Percentiles rank a stretch among this genome's conserved stretches.
Conservation (phyloP, 768 basidiomycete species). For the Rhizopogon salebrosus region DNA sequence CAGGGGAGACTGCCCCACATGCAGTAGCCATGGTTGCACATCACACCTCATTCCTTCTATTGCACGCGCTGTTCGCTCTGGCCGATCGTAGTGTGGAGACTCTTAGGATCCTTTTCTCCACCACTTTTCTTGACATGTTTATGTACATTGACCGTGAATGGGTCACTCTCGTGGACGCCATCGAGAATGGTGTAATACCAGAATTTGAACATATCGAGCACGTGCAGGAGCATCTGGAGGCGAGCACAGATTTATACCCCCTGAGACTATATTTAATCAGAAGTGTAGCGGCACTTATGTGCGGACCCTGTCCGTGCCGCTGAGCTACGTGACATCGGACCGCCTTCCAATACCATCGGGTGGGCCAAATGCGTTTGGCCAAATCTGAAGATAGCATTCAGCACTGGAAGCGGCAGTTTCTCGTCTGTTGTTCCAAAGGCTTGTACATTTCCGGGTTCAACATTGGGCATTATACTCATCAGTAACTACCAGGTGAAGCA, state of each 20-base stretch:
- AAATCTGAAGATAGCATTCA: constrained; percentile 11
- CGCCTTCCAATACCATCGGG: constrained; percentile 5
- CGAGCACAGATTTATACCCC: neutral
- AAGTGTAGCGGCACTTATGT: constrained; percentile 9
- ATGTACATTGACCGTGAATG: constrained; percentile 16
- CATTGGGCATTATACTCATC: neutral
- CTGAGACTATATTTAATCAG: neutral
- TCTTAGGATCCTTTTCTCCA: constrained; percentile 12
- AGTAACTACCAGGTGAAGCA: constrained; percentile 6
- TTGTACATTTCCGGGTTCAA: neutral
- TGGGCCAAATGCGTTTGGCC: constrained; percentile 15
- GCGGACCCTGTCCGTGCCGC: constrained; percentile 11
- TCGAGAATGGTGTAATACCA: constrained; percentile 14
- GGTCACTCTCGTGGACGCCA: constrained; percentile 9
- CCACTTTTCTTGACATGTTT: constrained; percentile 17
- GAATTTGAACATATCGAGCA: constrained; percentile 13
- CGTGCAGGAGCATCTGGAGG: constrained; percentile 15
- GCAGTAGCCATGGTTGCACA: constrained; percentile 7
- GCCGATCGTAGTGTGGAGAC: constrained; percentile 7
- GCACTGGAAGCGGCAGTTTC: constrained; percentile 15
- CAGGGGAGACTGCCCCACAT: constrained; percentile 4
- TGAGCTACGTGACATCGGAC: constrained; percentile 11
- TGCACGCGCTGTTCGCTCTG: constrained; percentile 15
- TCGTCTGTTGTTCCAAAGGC: constrained; percentile 12
- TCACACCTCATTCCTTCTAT: constrained; percentile 12